phyloP scores from a whole-genome alignment of 169 alveolate genomes.

The Plasmodium vivax region DNA sequence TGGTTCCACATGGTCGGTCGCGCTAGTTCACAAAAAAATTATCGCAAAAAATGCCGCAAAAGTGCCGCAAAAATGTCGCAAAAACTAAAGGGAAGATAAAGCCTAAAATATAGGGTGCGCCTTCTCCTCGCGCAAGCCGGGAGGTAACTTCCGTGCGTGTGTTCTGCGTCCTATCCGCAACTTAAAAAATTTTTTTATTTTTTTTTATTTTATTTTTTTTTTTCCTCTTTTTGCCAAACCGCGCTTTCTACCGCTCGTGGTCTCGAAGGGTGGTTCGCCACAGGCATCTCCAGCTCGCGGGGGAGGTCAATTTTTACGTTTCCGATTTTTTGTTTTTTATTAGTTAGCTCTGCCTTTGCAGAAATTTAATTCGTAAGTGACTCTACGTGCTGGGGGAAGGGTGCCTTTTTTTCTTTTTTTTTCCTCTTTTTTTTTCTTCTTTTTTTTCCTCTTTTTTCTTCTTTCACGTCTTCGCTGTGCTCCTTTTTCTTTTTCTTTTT shows the following conservation, averaged over 20 bases:
- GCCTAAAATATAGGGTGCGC: neutral
- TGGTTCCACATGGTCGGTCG: slow-evolving; percentile 38
- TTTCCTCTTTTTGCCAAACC: neutral
- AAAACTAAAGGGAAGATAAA: neutral
- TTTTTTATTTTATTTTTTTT: neutral
- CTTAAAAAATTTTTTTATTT: neutral
- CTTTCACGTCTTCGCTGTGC: neutral
- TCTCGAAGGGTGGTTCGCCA: neutral
- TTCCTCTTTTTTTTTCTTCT: no score
- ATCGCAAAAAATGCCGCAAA: neutral
- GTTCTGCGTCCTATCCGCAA: neutral
- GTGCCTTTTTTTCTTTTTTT: neutral
- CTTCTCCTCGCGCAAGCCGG: neutral
- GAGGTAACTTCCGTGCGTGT: neutral
- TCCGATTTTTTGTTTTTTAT: neutral
- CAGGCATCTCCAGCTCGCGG: neutral
- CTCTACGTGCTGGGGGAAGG: neutral
- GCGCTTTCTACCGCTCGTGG: neutral
- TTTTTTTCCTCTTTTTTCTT: no score
- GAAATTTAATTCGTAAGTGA: neutral
- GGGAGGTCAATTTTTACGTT: neutral
- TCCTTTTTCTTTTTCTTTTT: neutral
- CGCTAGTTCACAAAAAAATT: neutral
- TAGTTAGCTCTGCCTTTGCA: neutral
- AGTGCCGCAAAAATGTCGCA: neutral